Conservation (phyloP, 1,284 basidiomycete genomes). For the Leccinum griseonigrum region DNA sequence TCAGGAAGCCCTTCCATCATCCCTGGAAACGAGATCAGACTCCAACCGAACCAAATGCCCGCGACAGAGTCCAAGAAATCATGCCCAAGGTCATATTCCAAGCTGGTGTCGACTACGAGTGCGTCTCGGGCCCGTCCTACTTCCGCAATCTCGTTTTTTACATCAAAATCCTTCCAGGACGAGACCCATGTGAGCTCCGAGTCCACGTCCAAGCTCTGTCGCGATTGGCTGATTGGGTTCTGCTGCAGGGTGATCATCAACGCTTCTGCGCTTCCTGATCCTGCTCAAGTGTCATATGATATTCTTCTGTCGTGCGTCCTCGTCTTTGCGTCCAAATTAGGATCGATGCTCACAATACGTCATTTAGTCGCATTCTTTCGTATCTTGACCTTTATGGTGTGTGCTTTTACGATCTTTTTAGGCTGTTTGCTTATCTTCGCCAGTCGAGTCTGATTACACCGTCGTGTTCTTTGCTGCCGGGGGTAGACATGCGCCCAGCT, state of each 20-base stretch:
- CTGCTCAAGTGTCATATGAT: constrained; percentile 74
- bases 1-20: constrained; percentile 34
- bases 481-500: constrained; percentile 69
- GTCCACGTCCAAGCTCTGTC: neutral
- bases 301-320: constrained; percentile 70
- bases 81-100: constrained; percentile 77
- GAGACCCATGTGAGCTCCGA: constrained; percentile 67
- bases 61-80: constrained; percentile 57
- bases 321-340: constrained; percentile 5
- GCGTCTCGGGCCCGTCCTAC: constrained; percentile 23
- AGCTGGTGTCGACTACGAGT: constrained; percentile 87
- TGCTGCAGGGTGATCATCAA: constrained; percentile 70
- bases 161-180: constrained; percentile 48
- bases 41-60: constrained; percentile 30
- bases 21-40: constrained; percentile 26
- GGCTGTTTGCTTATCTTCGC: constrained; percentile 1
- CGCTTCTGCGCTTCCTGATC: constrained; percentile 79
- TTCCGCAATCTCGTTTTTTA: constrained; percentile 7
- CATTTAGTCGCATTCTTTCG: constrained; percentile 61
- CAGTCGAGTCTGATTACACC: constrained; percentile 85
- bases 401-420: constrained; percentile 16
- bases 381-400: constrained; percentile 78
- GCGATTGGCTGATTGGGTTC: constrained; percentile 1
- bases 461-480: constrained; percentile 84
- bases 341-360: constrained; percentile 10